phyloP scores from a whole-genome alignment of 164 flowering plant species.

The Euptelea pleiosperma region DNA sequence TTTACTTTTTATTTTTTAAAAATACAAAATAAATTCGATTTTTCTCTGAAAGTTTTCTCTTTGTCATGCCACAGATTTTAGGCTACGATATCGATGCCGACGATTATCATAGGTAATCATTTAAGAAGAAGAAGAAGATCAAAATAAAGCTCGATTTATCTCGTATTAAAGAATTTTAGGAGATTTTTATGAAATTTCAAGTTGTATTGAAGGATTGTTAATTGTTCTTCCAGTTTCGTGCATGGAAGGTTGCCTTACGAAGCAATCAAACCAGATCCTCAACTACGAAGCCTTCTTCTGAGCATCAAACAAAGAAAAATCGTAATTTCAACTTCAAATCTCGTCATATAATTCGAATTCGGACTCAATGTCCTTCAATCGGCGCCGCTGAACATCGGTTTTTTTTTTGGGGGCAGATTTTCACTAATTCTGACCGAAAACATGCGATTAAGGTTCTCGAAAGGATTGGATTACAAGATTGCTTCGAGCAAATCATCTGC shows the following conservation, averaged over 20 bases:
- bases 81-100: conserved; percentile 26
- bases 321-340: conserved; percentile 26
- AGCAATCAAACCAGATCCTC: conserved; percentile 50
- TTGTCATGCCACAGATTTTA: conserved; percentile 14
- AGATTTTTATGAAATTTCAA: neutral
- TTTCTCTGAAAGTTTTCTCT: neutral
- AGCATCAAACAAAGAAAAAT: conserved; percentile 67
- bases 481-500: conserved; percentile 75
- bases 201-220: neutral
- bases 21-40: neutral
- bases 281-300: conserved; percentile 45
- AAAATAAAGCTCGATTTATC: neutral
- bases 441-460: conserved; percentile 55
- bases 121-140: neutral
- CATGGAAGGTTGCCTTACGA: conserved; percentile 87
- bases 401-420: conserved; percentile 40
- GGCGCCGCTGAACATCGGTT: neutral
- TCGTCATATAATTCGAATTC: neutral
- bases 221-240: conserved; percentile 50
- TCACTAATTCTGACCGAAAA: conserved; percentile 66
- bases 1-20: too few relatives aligned
- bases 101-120: conserved; percentile 26
- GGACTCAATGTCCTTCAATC: neutral
- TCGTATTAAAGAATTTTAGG: neutral
- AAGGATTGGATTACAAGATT: conserved; percentile 60